A percentile compares a stretch with the other conserved stretches of the same genome.
These are phyloP conservation scores for Trichoderma sp. DNA, from an alignment of 2,329 filamentous ascomycete species.

Conservation along the genomic window DNA sequence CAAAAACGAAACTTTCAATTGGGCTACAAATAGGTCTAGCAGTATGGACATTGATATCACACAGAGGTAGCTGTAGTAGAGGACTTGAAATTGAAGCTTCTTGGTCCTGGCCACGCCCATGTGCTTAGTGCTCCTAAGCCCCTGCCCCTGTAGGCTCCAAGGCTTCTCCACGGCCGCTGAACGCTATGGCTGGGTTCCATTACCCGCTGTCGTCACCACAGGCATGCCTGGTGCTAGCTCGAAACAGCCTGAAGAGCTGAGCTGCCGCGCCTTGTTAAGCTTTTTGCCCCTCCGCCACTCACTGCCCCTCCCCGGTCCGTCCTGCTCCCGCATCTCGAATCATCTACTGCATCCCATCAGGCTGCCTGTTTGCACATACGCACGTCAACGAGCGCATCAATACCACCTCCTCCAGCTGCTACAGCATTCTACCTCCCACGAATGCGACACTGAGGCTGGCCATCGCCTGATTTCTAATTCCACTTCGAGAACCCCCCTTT, in stretches of 20 bases:
- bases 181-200: not conserved
- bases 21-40: not conserved
- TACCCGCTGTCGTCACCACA: constrained; percentile 35
- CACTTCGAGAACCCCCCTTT: not conserved
- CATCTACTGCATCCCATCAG: constrained; percentile 2
- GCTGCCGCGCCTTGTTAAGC: not conserved
- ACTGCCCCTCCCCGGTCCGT: constrained; percentile 4
- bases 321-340: constrained; percentile 14
- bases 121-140: not conserved
- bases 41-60: no score
- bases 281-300: constrained; percentile 34
- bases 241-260: constrained; percentile 6
- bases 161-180: not conserved
- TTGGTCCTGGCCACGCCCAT: not conserved
- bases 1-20: not conserved
- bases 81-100: not conserved
- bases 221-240: constrained; percentile 1
- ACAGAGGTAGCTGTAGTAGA: not conserved
- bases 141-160: not conserved
- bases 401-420: not conserved
- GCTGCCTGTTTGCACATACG: not conserved
- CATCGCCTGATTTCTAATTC: constrained; percentile 14
- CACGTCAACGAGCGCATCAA: not conserved
- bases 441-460: not conserved
- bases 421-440: not conserved